Base-by-base conservation (phyloP, 2,329 filamentous ascomycete species). In the Trichoderma atroviride region DNA sequence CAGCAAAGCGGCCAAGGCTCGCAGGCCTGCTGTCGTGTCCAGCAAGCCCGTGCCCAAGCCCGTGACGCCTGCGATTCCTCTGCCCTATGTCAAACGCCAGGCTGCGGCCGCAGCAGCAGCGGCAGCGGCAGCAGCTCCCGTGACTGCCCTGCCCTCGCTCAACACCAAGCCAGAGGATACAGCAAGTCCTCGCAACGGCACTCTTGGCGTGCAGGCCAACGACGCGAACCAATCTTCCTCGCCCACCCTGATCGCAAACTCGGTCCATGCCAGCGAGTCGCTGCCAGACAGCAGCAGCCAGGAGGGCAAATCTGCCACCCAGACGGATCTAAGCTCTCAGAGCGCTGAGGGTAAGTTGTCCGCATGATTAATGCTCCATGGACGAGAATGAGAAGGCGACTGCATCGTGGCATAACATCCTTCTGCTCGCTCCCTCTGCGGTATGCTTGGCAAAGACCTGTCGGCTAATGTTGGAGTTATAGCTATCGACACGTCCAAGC, bases 81-180 rank as follows among this genome's bases (percentile, higher is more conserved):
- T 82, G 71, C 79, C 79, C 22, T 76, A 80, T 71, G 75, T 79
- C 62, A 82, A 80, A 72, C 79, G 80, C 68, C 77, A 81, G 72
- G 77, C 78, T 69, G 77, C 78, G 47, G 74, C 77, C 13, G 73
- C 77, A 27, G 75, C 78, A 47, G 75, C 78, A 50, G 75, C 78
- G 33, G 75, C 75, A 55, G 77, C 78, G 47, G 74, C 77, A 37
- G 75, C 75, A 62, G 75, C 78, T 68, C 71, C 76, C 31, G 73
- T 73, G 68, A 68, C 73, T 29, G 58, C 63, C 68, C 52, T 69
- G 62, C 66, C 70, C 31, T 53, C 65, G 65, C 33, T 27, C 47
- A 50, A 65, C n/a, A 40, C 11, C 43, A 40, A 69, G 40, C 24
- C 52, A 29, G 50, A 69, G 6, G 57, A 60, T 14, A 9, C 7